Percentiles rank a stretch among this genome's conserved stretches.
Evolutionary conservation across 2,329 filamentous ascomycete genomes (phyloP).

Genomic region (Alternaria conjuncta): DNA sequence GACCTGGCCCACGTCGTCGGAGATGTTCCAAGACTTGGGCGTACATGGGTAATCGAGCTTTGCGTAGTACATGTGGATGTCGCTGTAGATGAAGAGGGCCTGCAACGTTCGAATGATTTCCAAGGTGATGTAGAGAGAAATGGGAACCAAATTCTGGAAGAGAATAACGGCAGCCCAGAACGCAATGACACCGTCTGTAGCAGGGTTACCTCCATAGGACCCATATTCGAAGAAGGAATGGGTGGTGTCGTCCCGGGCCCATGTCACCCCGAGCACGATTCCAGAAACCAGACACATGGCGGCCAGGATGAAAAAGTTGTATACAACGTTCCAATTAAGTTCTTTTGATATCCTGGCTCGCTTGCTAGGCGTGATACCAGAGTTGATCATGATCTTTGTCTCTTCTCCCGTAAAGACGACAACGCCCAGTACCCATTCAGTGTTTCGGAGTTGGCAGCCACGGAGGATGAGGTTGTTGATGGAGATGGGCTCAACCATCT

Average conservation of each 20-base stretch:
- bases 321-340: conserved; percentile 96
- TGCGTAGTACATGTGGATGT: conserved; percentile 96
- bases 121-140: conserved; percentile 95
- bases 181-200: conserved; percentile 89
- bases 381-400: conserved; percentile 99
- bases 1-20: conserved; percentile 95
- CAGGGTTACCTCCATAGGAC: conserved; percentile 74
- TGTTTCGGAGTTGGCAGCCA: conserved; percentile 92
- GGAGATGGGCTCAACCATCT: conserved; percentile 89
- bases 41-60: conserved; percentile 92
- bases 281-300: conserved; percentile 87
- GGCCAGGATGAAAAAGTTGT: conserved; percentile 91
- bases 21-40: conserved; percentile 98
- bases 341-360: conserved; percentile 88
- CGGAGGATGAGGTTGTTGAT: conserved; percentile 96
- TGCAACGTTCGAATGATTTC: conserved; percentile 94
- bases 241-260: conserved; percentile 76
- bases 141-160: conserved; percentile 98
- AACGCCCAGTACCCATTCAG: conserved; percentile 91
- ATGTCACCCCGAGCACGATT: conserved; percentile 83
- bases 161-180: conserved; percentile 95
- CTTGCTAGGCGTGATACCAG: conserved; percentile 93
- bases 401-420: conserved; percentile 95
- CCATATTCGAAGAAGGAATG: conserved; percentile 84
- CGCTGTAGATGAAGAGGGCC: conserved; percentile 96